A percentile compares a stretch with the other conserved stretches of the same genome.
Conservation (phyloP, 169 alveolate species). For the Plasmodium vivax region DNA sequence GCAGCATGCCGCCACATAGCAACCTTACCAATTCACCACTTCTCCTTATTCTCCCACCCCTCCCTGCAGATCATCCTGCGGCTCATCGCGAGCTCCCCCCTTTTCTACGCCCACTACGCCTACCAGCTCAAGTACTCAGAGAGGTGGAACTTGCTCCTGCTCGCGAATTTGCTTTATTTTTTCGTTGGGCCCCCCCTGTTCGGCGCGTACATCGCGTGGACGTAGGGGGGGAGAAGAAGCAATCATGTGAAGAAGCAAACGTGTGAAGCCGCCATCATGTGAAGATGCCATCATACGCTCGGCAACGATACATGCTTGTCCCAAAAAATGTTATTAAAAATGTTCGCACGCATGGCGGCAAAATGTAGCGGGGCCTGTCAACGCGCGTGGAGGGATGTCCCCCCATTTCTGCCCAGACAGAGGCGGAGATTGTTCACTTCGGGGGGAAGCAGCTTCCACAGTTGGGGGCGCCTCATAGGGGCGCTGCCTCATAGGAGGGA, state of each 20-base stretch:
- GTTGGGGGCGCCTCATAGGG: no score
- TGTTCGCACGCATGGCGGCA: neutral
- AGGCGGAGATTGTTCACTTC: no score
- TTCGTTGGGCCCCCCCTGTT: slow-evolving; percentile 72
- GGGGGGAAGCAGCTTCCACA: no score
- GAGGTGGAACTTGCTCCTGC: slow-evolving; percentile 53
- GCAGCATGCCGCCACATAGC: neutral
- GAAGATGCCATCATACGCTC: neutral
- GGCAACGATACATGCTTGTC: neutral
- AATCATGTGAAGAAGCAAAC: no score
- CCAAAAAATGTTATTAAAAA: neutral
- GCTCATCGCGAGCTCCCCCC: slow-evolving; percentile 43
- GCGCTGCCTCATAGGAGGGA: no score
- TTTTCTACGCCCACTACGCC: slow-evolving; percentile 58
- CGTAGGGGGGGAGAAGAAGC: neutral
- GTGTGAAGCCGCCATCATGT: no score
- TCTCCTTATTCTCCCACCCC: neutral
- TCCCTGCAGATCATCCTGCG: slow-evolving; percentile 57
- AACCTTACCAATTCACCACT: neutral
- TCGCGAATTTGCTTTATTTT: slow-evolving; percentile 46
- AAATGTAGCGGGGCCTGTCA: neutral
- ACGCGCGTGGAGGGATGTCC: neutral
- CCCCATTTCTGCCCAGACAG: neutral
- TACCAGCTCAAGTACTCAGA: slow-evolving; percentile 51
- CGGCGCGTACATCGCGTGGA: slow-evolving; percentile 75